Percentiles rank a stretch among this genome's conserved stretches.
Evolutionary conservation across 768 basidiomycete genomes (phyloP).

Genomic region (Lactarius sp.): DNA sequence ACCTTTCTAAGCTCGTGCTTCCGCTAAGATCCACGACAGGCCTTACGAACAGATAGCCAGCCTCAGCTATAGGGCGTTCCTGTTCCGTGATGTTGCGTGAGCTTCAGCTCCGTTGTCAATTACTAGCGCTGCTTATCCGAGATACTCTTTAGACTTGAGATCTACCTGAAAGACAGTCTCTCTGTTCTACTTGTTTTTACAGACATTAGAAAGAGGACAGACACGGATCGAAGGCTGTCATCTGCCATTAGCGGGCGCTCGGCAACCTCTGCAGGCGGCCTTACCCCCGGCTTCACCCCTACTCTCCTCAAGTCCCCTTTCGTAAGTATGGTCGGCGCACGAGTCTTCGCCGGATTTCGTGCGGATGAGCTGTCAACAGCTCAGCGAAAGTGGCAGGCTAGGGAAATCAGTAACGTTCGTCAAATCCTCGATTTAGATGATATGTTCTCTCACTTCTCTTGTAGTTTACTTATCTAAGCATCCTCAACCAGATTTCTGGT

Average conservation of each 20-base stretch:
- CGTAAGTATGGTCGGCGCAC: slow-evolving; percentile 48
- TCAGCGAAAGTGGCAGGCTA: slow-evolving; percentile 78
- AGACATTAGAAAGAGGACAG: slow-evolving; percentile 58
- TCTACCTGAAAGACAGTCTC: slow-evolving; percentile 90
- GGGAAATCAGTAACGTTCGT: slow-evolving; percentile 87
- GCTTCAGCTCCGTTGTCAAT: slow-evolving; percentile 30
- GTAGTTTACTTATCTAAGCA: slow-evolving; percentile 84
- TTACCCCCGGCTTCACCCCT: slow-evolving; percentile 38
- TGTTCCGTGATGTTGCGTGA: slow-evolving; percentile 90
- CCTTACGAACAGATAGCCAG: slow-evolving; percentile 70
- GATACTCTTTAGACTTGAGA: slow-evolving; percentile 56
- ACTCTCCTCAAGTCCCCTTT: slow-evolving; percentile 52
- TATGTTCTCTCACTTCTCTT: slow-evolving; percentile 9
- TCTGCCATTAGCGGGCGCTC: slow-evolving; percentile 39
- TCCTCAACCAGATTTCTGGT: slow-evolving; percentile 89
- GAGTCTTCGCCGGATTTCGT: slow-evolving; percentile 45
- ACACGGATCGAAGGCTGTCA: slow-evolving; percentile 50
- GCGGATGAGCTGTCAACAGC: slow-evolving; percentile 63
- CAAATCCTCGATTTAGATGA: not conserved
- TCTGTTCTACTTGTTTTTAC: slow-evolving; percentile 82
- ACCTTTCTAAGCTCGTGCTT: not conserved
- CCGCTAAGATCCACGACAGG: slow-evolving; percentile 40
- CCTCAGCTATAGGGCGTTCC: slow-evolving; percentile 75
- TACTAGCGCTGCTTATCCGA: not conserved
- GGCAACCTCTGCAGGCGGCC: slow-evolving; percentile 25